Evolutionary conservation across 148 eudicot genomes (phyloP).

Genomic region (Heliosperma pusillum): DNA sequence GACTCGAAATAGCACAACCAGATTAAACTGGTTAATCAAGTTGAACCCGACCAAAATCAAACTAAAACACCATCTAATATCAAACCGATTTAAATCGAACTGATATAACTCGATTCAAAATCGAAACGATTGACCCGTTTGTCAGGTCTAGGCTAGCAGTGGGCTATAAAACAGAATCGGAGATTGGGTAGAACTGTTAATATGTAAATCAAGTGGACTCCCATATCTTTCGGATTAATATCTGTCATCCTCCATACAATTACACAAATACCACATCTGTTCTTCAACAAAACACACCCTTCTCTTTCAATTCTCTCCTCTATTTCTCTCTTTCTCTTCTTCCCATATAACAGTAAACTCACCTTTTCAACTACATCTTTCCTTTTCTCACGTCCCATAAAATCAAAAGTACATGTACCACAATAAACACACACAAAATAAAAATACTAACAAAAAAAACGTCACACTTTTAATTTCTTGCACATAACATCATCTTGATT

Average conservation of each 20-base stretch:
- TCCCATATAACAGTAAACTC: conserved; percentile 18
- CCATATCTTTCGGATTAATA: conserved; percentile 11
- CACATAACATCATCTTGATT: background rate
- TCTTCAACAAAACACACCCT: background rate
- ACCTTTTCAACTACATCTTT: background rate
- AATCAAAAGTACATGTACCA: background rate
- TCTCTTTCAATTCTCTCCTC: background rate
- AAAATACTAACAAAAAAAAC: background rate
- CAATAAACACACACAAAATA: background rate
- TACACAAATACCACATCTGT: background rate
- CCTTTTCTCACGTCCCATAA: background rate
- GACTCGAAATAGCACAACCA: too few relatives aligned
- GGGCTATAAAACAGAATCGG: background rate
- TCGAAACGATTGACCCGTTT: too few relatives aligned
- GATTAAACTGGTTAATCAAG: too few relatives aligned
- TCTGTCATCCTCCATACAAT: background rate
- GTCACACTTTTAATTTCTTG: background rate
- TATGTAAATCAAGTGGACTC: conserved; percentile 9
- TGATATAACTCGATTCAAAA: too few relatives aligned
- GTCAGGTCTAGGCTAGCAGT: too few relatives aligned
- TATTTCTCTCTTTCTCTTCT: conserved; percentile 14
- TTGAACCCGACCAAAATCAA: too few relatives aligned
- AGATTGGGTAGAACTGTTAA: background rate
- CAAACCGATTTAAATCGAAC: too few relatives aligned
- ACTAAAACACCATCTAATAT: too few relatives aligned